phyloP scores from a whole-genome alignment of 2,329 filamentous ascomycete genomes.

The Lasiodiplodia hormozganensis region DNA sequence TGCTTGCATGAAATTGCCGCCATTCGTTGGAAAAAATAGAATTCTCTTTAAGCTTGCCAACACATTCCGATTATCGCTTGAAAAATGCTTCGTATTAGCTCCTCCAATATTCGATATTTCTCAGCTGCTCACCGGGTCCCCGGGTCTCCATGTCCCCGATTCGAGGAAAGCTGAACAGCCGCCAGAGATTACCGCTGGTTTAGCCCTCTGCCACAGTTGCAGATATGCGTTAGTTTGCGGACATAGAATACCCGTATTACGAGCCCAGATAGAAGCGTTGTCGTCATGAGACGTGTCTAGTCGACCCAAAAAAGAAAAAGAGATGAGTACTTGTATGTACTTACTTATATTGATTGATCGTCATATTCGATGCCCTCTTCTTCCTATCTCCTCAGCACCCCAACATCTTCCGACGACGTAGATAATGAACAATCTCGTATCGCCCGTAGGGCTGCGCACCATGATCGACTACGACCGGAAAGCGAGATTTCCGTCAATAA shows the following conservation, averaged over 20 bases:
- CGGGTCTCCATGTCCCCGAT: not conserved
- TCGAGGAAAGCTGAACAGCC: not conserved
- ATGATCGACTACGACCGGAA: not conserved
- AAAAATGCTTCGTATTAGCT: not conserved
- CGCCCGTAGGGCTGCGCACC: not conserved
- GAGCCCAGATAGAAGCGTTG: not conserved
- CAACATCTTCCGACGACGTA: not conserved
- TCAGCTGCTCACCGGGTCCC: not conserved
- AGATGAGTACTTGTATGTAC: not conserved
- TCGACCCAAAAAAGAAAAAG: not conserved
- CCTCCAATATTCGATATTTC: not conserved
- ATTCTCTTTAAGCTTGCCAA: conserved; percentile 1
- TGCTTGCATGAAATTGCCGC: not conserved
- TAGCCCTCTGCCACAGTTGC: not conserved
- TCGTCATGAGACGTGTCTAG: not conserved
- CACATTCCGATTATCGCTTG: not conserved
- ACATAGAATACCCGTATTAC: not conserved
- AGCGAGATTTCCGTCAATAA: conserved; percentile 1
- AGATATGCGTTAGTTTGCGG: not conserved
- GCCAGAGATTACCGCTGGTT: not conserved
- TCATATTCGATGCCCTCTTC: not conserved
- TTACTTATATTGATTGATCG: no score
- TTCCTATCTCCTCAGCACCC: not conserved
- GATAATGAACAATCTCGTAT: not conserved
- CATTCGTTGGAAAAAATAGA: not conserved